These are phyloP conservation scores for Teunomyces gatunensis DNA, from an alignment of 805 yeast species.

Conservation along the genomic window DNA sequence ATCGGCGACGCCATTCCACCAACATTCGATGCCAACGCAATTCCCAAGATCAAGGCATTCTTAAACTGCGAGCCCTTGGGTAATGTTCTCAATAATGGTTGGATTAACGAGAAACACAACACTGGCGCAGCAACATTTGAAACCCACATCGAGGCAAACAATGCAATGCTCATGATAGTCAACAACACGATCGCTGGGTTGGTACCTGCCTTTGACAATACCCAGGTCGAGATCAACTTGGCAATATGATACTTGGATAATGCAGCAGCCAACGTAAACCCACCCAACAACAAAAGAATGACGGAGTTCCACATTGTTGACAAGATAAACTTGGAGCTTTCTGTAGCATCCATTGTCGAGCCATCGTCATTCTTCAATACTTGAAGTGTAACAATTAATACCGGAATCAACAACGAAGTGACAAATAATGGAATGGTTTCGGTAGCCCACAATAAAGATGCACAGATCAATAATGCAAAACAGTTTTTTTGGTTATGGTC, in stretches of 20 bases:
- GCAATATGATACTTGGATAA: slow-evolving; percentile 54
- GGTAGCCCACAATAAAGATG: slow-evolving; percentile 93
- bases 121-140: slow-evolving; percentile 59
- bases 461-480: slow-evolving; percentile 75
- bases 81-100: slow-evolving; percentile 45
- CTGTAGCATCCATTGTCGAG: slow-evolving; percentile 39
- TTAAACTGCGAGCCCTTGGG: slow-evolving; percentile 41
- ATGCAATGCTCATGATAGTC: slow-evolving; percentile 50
- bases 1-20: slow-evolving; percentile 59
- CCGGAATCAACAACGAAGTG: slow-evolving; percentile 81
- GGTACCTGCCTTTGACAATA: slow-evolving; percentile 49
- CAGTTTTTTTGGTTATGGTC: slow-evolving; percentile 44
- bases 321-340: slow-evolving; percentile 44
- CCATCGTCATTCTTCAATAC: slow-evolving; percentile 61
- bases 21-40: slow-evolving; percentile 50
- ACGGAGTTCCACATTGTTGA: slow-evolving; percentile 55
- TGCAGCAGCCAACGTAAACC: slow-evolving; percentile 55
- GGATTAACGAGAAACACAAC: slow-evolving; percentile 49
- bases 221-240: slow-evolving; percentile 47
- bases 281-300: slow-evolving; percentile 50
- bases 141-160: slow-evolving; percentile 57
- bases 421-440: slow-evolving; percentile 91
- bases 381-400: slow-evolving; percentile 69
- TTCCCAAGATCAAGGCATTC: slow-evolving; percentile 43
- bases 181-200: slow-evolving; percentile 47